Evolutionary conservation across 768 basidiomycete genomes (phyloP).

Genomic region (Pisolithus marmoratus): DNA sequence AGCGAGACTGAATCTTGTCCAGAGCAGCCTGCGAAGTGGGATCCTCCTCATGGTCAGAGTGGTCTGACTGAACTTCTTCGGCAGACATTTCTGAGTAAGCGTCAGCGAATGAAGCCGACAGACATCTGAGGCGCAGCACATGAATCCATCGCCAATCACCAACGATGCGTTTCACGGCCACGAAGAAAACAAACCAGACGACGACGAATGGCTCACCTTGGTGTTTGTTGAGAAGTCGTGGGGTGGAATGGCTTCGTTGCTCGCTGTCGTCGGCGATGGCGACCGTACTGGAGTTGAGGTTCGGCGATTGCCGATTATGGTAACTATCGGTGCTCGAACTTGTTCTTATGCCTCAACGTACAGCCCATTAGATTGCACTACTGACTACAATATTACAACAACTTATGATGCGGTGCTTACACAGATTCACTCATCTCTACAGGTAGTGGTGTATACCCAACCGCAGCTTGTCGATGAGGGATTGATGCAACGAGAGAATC

Average conservation of each 20-base stretch:
- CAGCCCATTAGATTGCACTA: no score
- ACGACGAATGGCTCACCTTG: slow-evolving; percentile 13
- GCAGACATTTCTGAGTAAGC: slow-evolving; percentile 58
- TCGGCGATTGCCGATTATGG: slow-evolving; percentile 24
- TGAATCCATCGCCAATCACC: slow-evolving; percentile 25
- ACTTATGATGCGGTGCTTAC: slow-evolving; percentile 6
- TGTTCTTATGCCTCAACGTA: no score
- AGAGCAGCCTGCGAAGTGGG: slow-evolving; percentile 79
- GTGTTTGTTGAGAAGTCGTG: slow-evolving; percentile 8
- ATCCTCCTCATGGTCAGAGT: slow-evolving; percentile 76
- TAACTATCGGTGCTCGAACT: no score
- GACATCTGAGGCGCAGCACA: slow-evolving; percentile 22
- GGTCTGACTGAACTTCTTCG: slow-evolving; percentile 79
- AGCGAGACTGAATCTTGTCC: slow-evolving; percentile 90
- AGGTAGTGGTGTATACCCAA: slow-evolving; percentile 67
- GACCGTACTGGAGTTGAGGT: slow-evolving; percentile 12
- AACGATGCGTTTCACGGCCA: neutral
- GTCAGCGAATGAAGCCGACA: slow-evolving; percentile 18
- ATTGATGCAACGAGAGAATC: slow-evolving; percentile 36
- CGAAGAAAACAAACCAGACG: neutral
- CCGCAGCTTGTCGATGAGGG: slow-evolving; percentile 33
- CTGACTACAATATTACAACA: neutral
- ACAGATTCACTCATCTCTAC: slow-evolving; percentile 52
- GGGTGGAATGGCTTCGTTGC: slow-evolving; percentile 17
- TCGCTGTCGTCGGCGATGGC: slow-evolving; percentile 32